Evolutionary conservation across 345 rosid genomes (phyloP).

Genomic region (Clarkia xantiana): DNA sequence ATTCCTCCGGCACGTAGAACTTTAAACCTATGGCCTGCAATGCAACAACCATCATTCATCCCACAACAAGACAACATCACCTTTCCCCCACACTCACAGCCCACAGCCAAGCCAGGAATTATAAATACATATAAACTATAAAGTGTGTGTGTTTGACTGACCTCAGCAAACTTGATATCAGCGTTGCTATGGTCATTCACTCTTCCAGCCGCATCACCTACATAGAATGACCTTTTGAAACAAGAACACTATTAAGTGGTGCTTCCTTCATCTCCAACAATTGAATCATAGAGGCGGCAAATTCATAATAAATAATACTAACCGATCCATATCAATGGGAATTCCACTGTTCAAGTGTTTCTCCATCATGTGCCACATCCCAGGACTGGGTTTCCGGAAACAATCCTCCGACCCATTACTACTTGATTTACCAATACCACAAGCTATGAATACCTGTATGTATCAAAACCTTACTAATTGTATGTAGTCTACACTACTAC

Average conservation of each 20-base stretch:
- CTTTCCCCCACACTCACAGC: neutral
- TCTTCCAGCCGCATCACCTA: slow-evolving; percentile 97
- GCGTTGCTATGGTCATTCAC: slow-evolving; percentile 69
- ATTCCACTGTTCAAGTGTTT: slow-evolving; percentile 77
- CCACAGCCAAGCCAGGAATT: neutral
- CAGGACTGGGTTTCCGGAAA: slow-evolving; percentile 74
- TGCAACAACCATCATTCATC: neutral
- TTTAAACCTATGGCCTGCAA: slow-evolving; percentile 63
- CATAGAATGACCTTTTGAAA: slow-evolving; percentile 66
- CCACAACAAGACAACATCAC: neutral
- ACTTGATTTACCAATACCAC: slow-evolving; percentile 40
- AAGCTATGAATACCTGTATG: slow-evolving; percentile 72
- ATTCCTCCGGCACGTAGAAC: slow-evolving; percentile 70
- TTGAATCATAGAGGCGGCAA: neutral
- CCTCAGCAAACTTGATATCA: slow-evolving; percentile 81
- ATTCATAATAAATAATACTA: slow-evolving; percentile 7
- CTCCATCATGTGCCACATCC: slow-evolving; percentile 90
- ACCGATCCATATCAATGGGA: slow-evolving; percentile 66
- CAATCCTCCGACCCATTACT: slow-evolving; percentile 44
- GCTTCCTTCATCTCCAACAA: neutral
- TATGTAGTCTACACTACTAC: too few species aligned
- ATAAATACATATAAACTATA: neutral
- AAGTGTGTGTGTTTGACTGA: slow-evolving; percentile 1
- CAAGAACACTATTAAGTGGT: neutral
- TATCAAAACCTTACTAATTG: too few species aligned